A percentile compares a stretch with the other conserved stretches of the same genome.
These are phyloP conservation scores for Papiliotrema nemorosa DNA, from an alignment of 1,284 basidiomycete species.

Conservation along the genomic window DNA sequence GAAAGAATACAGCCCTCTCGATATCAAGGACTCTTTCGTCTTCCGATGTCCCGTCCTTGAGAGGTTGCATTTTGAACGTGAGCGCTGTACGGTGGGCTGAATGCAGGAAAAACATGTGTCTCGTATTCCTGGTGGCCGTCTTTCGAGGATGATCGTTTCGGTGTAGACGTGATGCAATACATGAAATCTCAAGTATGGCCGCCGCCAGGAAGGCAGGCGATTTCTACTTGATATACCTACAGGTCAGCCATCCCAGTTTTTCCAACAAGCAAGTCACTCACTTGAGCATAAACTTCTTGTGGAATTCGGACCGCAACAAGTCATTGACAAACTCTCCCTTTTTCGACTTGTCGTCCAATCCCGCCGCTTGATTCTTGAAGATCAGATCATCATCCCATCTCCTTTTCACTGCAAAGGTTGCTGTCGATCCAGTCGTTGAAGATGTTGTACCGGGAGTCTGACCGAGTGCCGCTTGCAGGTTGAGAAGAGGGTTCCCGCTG, in stretches of 20 bases:
- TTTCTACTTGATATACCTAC: constrained; percentile 1
- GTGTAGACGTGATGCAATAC: no score
- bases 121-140: no score
- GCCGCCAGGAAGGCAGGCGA: no score
- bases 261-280: constrained; percentile 21
- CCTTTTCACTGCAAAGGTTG: constrained; percentile 75
- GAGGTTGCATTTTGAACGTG: no score
- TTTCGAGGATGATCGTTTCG: no score
- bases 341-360: constrained; percentile 57
- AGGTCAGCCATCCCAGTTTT: not conserved
- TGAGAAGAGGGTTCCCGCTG: constrained; percentile 76
- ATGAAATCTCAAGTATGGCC: not conserved
- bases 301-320: constrained; percentile 84
- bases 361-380: constrained; percentile 93
- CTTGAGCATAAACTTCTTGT: constrained; percentile 54
- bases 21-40: no score
- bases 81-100: no score
- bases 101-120: no score
- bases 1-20: no score
- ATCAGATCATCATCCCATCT: constrained; percentile 96
- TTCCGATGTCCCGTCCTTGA: no score
- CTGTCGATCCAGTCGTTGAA: constrained; percentile 68
- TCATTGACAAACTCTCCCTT: constrained; percentile 89
- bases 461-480: constrained; percentile 81
- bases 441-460: constrained; percentile 57